Evolutionary conservation across 108 stramenopile species (phyloP).

Genomic region (Conticribra weissflogii): DNA sequence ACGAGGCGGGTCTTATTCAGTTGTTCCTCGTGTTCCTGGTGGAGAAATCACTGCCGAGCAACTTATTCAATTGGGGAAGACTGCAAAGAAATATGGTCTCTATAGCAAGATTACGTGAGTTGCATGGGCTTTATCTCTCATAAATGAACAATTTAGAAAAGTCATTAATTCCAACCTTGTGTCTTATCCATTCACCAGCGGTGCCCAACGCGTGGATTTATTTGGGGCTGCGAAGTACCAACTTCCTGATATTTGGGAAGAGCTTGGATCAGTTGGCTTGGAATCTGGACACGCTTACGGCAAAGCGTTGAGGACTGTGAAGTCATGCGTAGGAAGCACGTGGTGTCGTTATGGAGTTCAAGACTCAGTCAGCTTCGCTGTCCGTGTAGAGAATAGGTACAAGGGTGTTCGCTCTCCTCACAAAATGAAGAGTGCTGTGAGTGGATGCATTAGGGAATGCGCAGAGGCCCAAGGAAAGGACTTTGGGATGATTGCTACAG

Average conservation of each 20-base stretch:
- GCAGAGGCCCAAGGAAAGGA: conserved; percentile 94
- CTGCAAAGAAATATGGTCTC: conserved; percentile 85
- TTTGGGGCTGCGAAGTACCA: conserved; percentile 94
- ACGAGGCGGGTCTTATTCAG: conserved; percentile 93
- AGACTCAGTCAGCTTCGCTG: conserved; percentile 89
- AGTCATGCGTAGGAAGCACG: conserved; percentile 93
- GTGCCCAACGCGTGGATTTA: conserved; percentile 90
- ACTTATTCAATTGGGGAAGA: conserved; percentile 85
- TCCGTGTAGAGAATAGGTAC: conserved; percentile 92
- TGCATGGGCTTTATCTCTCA: no score
- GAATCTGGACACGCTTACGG: conserved; percentile 95
- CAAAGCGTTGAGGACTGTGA: conserved; percentile 93
- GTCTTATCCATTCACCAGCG: no score
- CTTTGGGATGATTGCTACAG: conserved; percentile 94
- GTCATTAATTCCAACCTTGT: no score
- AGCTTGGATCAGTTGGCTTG: conserved; percentile 87
- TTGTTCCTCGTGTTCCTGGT: conserved; percentile 91
- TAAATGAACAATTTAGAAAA: no score
- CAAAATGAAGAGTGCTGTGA: conserved; percentile 92
- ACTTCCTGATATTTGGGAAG: conserved; percentile 94
- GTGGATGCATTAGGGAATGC: conserved; percentile 92
- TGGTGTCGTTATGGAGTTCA: conserved; percentile 96
- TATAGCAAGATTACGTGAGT: conserved; percentile 95
- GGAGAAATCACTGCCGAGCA: conserved; percentile 91
- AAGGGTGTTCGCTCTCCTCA: conserved; percentile 94